Evolutionary conservation across 495 filamentous ascomycete genomes (phyloP).

Genomic region (Paragyromitra xinjiangensis): DNA sequence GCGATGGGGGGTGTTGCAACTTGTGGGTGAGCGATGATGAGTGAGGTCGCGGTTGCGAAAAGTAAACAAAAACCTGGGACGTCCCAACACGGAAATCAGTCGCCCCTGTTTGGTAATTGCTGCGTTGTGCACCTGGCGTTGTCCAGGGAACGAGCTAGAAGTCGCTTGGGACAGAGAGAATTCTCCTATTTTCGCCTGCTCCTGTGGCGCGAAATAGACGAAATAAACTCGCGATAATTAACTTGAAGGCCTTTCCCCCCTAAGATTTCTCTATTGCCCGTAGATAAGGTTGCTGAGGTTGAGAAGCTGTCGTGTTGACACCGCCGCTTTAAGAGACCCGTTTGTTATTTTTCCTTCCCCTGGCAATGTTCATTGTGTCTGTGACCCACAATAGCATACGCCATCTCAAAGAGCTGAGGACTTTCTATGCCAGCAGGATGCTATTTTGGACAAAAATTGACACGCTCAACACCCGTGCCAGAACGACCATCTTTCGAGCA

Average conservation of each 20-base stretch:
- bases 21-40: slow-evolving; percentile 54
- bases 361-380: slow-evolving; percentile 4
- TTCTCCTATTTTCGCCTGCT: slow-evolving; percentile 5
- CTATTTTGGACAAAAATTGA: slow-evolving; percentile 21
- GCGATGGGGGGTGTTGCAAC: slow-evolving; percentile 52
- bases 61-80: slow-evolving; percentile 53
- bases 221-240: not conserved
- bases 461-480: slow-evolving; percentile 16
- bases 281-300: slow-evolving; percentile 12
- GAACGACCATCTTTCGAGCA: slow-evolving; percentile 5
- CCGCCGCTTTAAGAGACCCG: slow-evolving; percentile 38
- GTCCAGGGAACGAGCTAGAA: slow-evolving; percentile 47
- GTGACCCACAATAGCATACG: not conserved
- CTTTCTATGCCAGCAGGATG: not conserved
- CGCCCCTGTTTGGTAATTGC: slow-evolving; percentile 54
- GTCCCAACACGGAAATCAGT: slow-evolving; percentile 52
- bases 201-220: not conserved
- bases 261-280: not conserved
- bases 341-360: slow-evolving; percentile 32
- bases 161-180: slow-evolving; percentile 1
- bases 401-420: not conserved
- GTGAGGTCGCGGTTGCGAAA: slow-evolving; percentile 55
- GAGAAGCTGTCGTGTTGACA: slow-evolving; percentile 39
- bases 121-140: slow-evolving; percentile 48
- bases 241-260: not conserved